These are phyloP conservation scores for Scheffersomyces quercinus DNA, from an alignment of 1,139 yeast genomes.

Conservation along the genomic window DNA sequence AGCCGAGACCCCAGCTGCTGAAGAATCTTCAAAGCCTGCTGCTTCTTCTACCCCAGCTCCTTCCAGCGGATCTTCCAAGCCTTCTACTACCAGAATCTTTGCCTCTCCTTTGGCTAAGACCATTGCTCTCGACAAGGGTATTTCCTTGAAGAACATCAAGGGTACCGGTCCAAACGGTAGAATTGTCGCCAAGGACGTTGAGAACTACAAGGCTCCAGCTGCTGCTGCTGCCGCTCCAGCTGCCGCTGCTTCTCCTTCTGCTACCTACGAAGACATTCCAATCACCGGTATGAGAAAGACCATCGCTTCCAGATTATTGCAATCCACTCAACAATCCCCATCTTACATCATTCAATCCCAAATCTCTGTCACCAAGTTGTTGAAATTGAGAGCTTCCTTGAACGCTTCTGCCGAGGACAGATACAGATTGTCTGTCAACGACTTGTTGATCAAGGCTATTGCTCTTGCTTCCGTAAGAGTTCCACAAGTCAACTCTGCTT, in stretches of 20 bases:
- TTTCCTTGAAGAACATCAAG: conserved; percentile 77
- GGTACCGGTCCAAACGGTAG: conserved; percentile 97
- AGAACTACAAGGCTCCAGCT: conserved; percentile 54
- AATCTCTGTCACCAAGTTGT: conserved; percentile 82
- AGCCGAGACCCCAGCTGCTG: conserved; percentile 35
- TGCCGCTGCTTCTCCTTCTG: conserved; percentile 52
- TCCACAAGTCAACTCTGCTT: conserved; percentile 91
- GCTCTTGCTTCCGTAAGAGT: conserved; percentile 88
- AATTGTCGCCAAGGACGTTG: conserved; percentile 88
- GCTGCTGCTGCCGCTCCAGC: conserved; percentile 49
- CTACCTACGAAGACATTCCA: conserved; percentile 78
- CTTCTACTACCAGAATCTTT: conserved; percentile 63
- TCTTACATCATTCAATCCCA: conserved; percentile 88
- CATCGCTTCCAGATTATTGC: conserved; percentile 83
- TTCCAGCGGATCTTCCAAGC: conserved; percentile 16
- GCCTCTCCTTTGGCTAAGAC: conserved; percentile 97
- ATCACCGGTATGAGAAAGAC: conserved; percentile 91
- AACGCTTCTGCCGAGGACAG: conserved; percentile 84
- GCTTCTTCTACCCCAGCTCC: conserved; percentile 29
- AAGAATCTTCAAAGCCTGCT: conserved; percentile 28
- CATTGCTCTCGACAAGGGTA: conserved; percentile 90
- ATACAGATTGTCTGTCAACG: conserved; percentile 91
- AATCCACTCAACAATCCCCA: conserved; percentile 86
- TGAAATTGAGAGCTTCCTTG: conserved; percentile 88
- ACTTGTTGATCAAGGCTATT: conserved; percentile 89